Base-by-base conservation (phyloP, 768 basidiomycete species). In the Paxillus involutus region DNA sequence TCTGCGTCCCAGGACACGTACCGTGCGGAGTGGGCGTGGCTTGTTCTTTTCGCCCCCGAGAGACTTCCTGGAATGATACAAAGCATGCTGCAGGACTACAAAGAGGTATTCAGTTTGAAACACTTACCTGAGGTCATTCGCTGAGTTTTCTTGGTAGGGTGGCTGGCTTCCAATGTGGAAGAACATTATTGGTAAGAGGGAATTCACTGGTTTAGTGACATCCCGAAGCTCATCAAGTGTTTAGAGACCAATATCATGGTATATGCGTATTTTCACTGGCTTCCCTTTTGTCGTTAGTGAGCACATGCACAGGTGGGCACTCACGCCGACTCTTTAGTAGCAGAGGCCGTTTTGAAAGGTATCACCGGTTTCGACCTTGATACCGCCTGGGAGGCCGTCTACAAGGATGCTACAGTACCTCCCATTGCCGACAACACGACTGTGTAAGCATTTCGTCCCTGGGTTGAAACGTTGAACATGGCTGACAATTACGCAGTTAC, bases 121-220 rank as follows among this genome's bases (percentile, higher is more conserved):
- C 6, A n/a, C 13, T 16, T 7, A 2, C 49, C 16, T 35, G 2
- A 6, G 37, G 36, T 46, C 2, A 6, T n/a, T 44, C 43, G 36
- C 49, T 55, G 6, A 57, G 51, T 32, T 49, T 43, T 3, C 14
- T 24, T 43, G 35, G 8, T 59, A 78, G 83, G 81, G 88, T 14
- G 91, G 91, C 3, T 90, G 90, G 88, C 71, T 93, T 36, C 91
- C 91, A 0, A 91, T 92, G 89, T 93, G 91, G 91, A 92, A 91
- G 71, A 92, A 92, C 56, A 79, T 92, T 13, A 81, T 88, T 24
- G 84, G 83, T 81, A 44, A 56, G 74, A 58, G 29, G 24, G 0
- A 17, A 42, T 12, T 37, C 19, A 39, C n/a, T 14, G 3, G n/a
- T 51, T 29, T n/a, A n/a, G 11, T 0, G 36, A 26, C 16, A 24